Evolutionary conservation across 2,329 filamentous ascomycete genomes (phyloP).

Genomic region (Penicillium nordicum): DNA sequence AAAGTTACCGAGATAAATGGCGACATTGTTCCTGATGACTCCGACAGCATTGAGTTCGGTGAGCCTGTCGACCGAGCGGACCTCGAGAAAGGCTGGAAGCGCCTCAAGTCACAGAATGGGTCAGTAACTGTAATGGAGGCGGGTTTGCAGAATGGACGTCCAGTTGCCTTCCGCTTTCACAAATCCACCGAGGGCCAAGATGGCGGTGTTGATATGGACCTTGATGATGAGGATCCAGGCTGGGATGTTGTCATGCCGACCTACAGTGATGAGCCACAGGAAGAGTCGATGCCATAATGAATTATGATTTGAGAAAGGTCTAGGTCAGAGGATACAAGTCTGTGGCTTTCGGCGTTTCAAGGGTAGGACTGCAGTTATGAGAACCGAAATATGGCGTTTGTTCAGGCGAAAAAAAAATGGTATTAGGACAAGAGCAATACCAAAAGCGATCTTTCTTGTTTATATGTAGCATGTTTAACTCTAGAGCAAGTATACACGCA

Average conservation of each 20-base stretch:
- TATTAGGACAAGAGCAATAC: background rate
- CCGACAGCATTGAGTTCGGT: slow-evolving; percentile 47
- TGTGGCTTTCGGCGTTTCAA: background rate
- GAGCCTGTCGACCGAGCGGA: slow-evolving; percentile 49
- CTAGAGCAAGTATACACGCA: background rate
- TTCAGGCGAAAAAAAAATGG: background rate
- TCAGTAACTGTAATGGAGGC: slow-evolving; percentile 27
- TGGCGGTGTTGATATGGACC: slow-evolving; percentile 24
- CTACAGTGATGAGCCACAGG: slow-evolving; percentile 34
- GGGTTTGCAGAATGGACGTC: slow-evolving; percentile 30
- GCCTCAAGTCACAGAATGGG: slow-evolving; percentile 27
- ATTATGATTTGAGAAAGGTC: background rate
- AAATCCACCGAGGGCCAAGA: slow-evolving; percentile 14
- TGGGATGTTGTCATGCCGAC: slow-evolving; percentile 39
- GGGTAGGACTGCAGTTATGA: background rate
- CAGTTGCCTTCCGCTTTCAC: slow-evolving; percentile 37
- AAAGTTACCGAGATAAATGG: slow-evolving; percentile 40
- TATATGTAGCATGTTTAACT: background rate
- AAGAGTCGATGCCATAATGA: slow-evolving; percentile 1
- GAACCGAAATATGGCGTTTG: background rate
- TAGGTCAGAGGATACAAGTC: background rate
- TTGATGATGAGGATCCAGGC: slow-evolving; percentile 31
- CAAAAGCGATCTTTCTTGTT: background rate
- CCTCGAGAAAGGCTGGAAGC: slow-evolving; percentile 49
- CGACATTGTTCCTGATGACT: slow-evolving; percentile 36